Base-by-base conservation (phyloP, 371 early-diverging fungal genomes). In the Mucor sp. region DNA sequence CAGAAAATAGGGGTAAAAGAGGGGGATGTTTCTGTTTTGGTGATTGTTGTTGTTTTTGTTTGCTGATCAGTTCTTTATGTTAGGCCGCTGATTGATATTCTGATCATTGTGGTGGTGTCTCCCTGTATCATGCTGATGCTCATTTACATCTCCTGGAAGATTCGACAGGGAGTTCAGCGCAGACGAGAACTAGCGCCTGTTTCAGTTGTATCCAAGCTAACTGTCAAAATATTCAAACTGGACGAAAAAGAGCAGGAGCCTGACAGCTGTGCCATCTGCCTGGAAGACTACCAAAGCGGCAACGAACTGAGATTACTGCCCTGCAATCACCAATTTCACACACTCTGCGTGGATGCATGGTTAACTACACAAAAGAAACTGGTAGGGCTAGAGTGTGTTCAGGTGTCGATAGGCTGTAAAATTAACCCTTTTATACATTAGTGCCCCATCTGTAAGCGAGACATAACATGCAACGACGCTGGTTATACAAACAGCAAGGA, bases 251-350 rank as follows among this genome's bases (percentile, higher is more conserved):
- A 74, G 39, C 74, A 76, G 25, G 79, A 87, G 60, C 83, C 87
- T 28, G 87, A 86, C 5, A 87, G 90, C 43, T 99, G 99, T 77
- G 90, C 93, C 11, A 95, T 99, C 44, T 99, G 99, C 78, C 81
- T 98, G 66, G 94, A 95, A 39, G 95, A 94, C 44, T 98, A 92
- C 77, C 80, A 83, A 39, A 86, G 88, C 25, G 91, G 89, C 6
- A 93, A 93, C 53, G 84, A 86, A 61, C 70, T 98, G 53, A 79
- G 97, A 4, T 74, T 89, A 11, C 80, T 99, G 33, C 92, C 92
- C 3, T 99, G 99, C 77, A 78, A 81, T 35, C 99, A 99, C 76
- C 86, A 87, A 56, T 99, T 94, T 79, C 99, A 99, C 74, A 82
- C 87, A 21, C 78, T 78, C 2, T 99, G 99, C 78, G 91, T 99